Evolutionary conservation across 2,329 filamentous ascomycete species (phyloP).

Genomic region (Cercospora nicotianae): DNA sequence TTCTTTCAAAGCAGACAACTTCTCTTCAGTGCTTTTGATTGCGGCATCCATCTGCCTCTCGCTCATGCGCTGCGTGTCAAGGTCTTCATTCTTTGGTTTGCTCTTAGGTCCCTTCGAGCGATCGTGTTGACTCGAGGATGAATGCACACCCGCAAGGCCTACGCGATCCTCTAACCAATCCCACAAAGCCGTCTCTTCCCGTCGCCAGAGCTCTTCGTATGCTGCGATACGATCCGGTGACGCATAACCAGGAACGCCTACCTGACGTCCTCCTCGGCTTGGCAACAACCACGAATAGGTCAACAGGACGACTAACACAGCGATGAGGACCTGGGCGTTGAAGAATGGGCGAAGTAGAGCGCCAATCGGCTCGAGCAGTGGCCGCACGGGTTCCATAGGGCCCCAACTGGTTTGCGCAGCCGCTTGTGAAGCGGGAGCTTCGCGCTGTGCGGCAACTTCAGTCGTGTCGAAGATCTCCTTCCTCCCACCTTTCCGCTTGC

Average conservation of each 20-base stretch:
- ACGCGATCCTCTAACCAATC: conserved; percentile 88
- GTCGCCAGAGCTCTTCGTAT: conserved; percentile 90
- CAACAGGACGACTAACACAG: conserved; percentile 70
- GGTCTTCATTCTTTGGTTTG: conserved; percentile 30
- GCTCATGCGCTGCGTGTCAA: conserved; percentile 65
- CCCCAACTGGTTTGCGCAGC: conserved; percentile 64
- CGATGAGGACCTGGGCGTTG: conserved; percentile 74
- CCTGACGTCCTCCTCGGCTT: conserved; percentile 35
- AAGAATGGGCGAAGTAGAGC: conserved; percentile 71
- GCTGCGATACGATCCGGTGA: conserved; percentile 70
- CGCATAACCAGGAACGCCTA: conserved; percentile 44
- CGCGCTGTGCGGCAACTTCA: conserved; percentile 41
- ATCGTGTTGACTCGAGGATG: conserved; percentile 23
- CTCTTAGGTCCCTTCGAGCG: conserved; percentile 33
- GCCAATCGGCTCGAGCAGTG: conserved; percentile 66
- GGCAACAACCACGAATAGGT: conserved; percentile 66
- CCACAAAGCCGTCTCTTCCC: conserved; percentile 87
- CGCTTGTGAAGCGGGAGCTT: conserved; percentile 32
- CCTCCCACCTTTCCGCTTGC: conserved; percentile 53
- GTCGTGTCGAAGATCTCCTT: conserved; percentile 48
- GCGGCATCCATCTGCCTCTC: conserved; percentile 80
- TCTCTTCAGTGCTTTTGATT: conserved; percentile 83
- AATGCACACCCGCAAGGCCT: conserved; percentile 60
- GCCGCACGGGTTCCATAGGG: conserved; percentile 73
- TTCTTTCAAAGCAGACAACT: conserved; percentile 71